phyloP scores from a whole-genome alignment of 805 yeast genomes.

The Cyberlindnera euphorbiae region DNA sequence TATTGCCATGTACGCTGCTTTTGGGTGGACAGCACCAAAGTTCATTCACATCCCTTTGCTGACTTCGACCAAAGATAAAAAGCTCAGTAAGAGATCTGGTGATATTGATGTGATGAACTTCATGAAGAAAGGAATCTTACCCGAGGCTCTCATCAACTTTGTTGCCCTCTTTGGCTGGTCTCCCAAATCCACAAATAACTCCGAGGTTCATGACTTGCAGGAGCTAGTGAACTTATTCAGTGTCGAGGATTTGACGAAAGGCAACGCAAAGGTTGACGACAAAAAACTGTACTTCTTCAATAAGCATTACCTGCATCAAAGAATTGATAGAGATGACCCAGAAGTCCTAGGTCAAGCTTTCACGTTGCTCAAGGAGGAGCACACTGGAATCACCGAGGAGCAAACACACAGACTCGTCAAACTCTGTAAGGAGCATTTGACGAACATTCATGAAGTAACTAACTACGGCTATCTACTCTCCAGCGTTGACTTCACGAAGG shows the following conservation, averaged over 20 bases:
- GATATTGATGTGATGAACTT: slow-evolving; percentile 67
- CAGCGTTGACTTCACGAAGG: slow-evolving; percentile 21
- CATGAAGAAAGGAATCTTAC: slow-evolving; percentile 59
- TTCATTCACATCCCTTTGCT: slow-evolving; percentile 89
- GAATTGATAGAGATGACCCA: slow-evolving; percentile 35
- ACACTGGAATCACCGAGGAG: slow-evolving; percentile 22
- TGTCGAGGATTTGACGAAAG: slow-evolving; percentile 75
- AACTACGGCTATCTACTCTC: slow-evolving; percentile 47
- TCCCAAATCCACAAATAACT: slow-evolving; percentile 48
- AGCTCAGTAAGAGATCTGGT: slow-evolving; percentile 81
- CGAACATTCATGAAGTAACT: slow-evolving; percentile 49
- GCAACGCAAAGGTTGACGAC: slow-evolving; percentile 88
- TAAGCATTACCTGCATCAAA: slow-evolving; percentile 53
- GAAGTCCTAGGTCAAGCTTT: slow-evolving; percentile 32
- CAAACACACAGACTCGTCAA: slow-evolving; percentile 38
- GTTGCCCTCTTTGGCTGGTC: slow-evolving; percentile 95
- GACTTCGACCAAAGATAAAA: slow-evolving; percentile 67
- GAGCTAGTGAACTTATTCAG: slow-evolving; percentile 55
- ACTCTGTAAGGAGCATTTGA: slow-evolving; percentile 44
- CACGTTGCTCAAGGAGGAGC: slow-evolving; percentile 16
- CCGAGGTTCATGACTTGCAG: slow-evolving; percentile 47
- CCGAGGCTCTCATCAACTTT: slow-evolving; percentile 85
- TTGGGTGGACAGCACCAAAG: slow-evolving; percentile 79
- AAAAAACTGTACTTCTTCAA: slow-evolving; percentile 74
- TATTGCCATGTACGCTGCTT: slow-evolving; percentile 76